Base-by-base conservation (phyloP, 2,329 filamentous ascomycete genomes). In the Pseudogymnoascus sp. region DNA sequence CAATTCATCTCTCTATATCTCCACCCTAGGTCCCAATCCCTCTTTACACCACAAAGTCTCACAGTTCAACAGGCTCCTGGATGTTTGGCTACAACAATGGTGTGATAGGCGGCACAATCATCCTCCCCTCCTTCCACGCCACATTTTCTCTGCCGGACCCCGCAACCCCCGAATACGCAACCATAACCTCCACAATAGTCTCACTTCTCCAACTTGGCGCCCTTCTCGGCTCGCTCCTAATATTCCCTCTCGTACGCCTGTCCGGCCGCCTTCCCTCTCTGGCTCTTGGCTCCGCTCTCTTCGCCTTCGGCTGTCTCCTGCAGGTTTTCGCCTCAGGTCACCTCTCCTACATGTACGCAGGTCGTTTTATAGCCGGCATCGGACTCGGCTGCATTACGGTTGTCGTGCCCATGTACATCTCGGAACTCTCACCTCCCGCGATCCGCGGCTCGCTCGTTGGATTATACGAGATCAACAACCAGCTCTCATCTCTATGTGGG, bases 401-500 rank as follows among this genome's bases (percentile, higher is more conserved):
- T 21, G 64, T 70, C 23, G 67, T 71, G 19, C 69, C 68, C 17
- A 60, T 70, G 62, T 72, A 72, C 23, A 71, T 72, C 6, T 68
- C 70, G 4, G 70, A 71, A 50, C 65, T 71, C 38, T 61, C 65
- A n/a, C 68, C 69, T 4, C 69, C 69, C 1, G 64, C 67, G 15
- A 70, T 68, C 61, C 66, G 69, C 21, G 69, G 69, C 61, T 65
- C 65, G 10, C 63, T 70, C 5, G 69, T 71, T 9, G 69, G 69
- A 33, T 64, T 70, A 64, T 70, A 71, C 57, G 69, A 71, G 64
- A 69, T 71, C 47, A 70, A 69, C 62, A 70, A 70, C 64, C 69
- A 71, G 50, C 47, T 70, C 35, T 67, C 67, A 15, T 66, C 65
- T 6, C 53, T 70, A 9, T 47, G 68, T 36, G 66, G 67, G 21